Evolutionary conservation across 2,329 filamentous ascomycete species (phyloP).

Genomic region (Alternaria gaisen): DNA sequence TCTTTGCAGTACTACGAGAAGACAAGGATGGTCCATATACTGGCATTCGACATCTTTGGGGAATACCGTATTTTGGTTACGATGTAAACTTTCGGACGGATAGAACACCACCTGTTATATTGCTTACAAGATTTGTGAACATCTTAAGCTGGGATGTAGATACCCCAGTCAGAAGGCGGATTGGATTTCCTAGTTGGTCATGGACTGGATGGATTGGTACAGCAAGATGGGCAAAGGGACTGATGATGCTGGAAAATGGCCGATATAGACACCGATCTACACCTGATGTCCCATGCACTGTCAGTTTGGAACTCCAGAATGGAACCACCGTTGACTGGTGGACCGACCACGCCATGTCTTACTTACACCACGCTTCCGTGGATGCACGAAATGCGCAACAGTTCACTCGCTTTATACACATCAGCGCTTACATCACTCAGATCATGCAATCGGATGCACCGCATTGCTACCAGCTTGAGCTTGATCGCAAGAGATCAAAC

Average conservation of each 20-base stretch:
- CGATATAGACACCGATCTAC: background rate
- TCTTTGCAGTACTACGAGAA: background rate
- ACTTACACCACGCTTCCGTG: background rate
- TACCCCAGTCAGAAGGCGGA: background rate
- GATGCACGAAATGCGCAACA: background rate
- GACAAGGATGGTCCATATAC: fast-evolving
- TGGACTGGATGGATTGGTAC: background rate
- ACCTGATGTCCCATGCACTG: background rate
- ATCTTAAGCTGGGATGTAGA: background rate
- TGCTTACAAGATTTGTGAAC: background rate
- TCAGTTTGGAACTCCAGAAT: background rate
- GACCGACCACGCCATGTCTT: background rate
- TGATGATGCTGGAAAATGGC: background rate
- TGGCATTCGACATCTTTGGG: background rate
- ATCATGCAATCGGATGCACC: background rate
- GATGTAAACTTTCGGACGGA: background rate
- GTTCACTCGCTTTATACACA: background rate
- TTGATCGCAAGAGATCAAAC: background rate
- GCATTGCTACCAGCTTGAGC: background rate
- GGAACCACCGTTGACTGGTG: background rate
- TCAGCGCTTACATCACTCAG: background rate
- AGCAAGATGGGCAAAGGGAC: background rate
- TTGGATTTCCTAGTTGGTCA: background rate
- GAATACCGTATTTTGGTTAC: background rate
- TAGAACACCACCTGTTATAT: background rate